phyloP scores from a whole-genome alignment of 331 rosid species.

The Telfairia occidentalis region DNA sequence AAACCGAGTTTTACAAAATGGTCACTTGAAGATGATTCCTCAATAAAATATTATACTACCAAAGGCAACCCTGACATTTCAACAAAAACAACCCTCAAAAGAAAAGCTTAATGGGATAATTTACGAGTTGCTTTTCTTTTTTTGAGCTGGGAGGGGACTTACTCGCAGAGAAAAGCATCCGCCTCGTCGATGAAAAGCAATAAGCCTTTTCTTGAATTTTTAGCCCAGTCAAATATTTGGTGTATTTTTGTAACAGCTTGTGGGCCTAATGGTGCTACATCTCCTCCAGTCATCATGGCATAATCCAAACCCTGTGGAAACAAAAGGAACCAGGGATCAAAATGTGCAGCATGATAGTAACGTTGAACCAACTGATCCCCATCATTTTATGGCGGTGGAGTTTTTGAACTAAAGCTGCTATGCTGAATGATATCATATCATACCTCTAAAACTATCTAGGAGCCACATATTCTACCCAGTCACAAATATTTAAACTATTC shows the following conservation, averaged over 20 bases:
- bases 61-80: neutral
- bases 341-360: neutral
- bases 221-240: conserved; percentile 98
- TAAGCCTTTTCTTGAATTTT: conserved; percentile 76
- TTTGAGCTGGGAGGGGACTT: conserved; percentile 17
- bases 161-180: conserved; percentile 99
- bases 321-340: conserved; percentile 18
- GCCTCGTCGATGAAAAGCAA: conserved; percentile 96
- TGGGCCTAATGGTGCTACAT: conserved; percentile 88
- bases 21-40: neutral
- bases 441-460: neutral
- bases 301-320: conserved; percentile 80
- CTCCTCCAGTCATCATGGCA: conserved; percentile 99
- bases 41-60: neutral
- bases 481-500: neutral
- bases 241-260: conserved; percentile 97
- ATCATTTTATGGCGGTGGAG: neutral
- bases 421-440: neutral
- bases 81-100: neutral
- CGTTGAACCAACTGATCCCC: neutral
- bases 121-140: neutral
- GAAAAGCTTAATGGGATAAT: neutral
- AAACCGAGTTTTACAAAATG: neutral
- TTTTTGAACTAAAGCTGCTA: neutral
- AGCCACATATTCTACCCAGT: neutral